Base-by-base conservation (phyloP, 805 yeast genomes). In the Candida tammaniensis region DNA sequence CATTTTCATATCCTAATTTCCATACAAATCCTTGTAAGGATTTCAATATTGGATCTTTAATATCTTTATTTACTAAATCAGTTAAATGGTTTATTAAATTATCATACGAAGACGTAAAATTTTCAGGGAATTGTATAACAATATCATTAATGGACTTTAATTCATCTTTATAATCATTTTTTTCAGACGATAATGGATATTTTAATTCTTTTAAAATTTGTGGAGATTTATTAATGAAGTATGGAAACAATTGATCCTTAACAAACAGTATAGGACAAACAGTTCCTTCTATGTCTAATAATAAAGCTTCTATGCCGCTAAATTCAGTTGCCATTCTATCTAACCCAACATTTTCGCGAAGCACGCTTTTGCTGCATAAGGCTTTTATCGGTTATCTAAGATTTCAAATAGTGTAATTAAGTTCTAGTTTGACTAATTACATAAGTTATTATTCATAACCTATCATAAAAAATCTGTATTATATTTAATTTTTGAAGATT, bases 181-280 rank as follows among this genome's bases (percentile, higher is more conserved):
- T 27, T 1, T 23, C 14, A 3, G 33, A 35, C 13, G 38, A 15
- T 13, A 69, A 40, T 2, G 77, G 76, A 38, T 51, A 70, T 4
- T 43, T 16, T 28, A 52, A 36, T 7, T 45, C 36, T 2, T 46
- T 33, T 28, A 78, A 47, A 12, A 69, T 38, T 1, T 49, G 7
- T 24, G 85, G 79, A 16, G 80, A 48, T 42, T 72, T 57, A 3
- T 54, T 33, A 3, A 80, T 54, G 43, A 93, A 89, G 52, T 75
- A 88, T 0, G 96, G 96, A 58, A 78, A 82, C 21, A 89, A 60
- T 2, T 64, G 68, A 18, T 85, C 88, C 48, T 84, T 83, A 26
- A 89, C 98, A 52, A 89, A 89, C 1, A 89, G 72, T 14, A 89
- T 88, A 3, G 96, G 89, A 52, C 97, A 89, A 19, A 89, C 79